Conservation (phyloP, 257 asterid genomes). For the Linaria vulgaris region DNA sequence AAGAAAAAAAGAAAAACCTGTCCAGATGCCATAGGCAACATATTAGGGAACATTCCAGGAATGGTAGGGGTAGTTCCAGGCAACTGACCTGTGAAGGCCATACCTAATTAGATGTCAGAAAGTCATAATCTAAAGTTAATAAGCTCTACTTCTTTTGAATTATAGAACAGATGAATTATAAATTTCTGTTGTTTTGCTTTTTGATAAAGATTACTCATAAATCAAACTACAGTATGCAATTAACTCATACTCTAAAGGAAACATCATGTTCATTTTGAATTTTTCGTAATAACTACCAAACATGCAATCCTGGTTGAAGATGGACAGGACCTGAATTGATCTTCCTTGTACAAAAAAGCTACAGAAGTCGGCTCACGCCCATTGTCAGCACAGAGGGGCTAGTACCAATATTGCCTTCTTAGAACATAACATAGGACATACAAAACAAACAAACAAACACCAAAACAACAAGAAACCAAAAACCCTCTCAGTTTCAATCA, state of each 20-base stretch:
- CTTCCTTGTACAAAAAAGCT: slow-evolving; percentile 96
- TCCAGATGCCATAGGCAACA: slow-evolving; percentile 71
- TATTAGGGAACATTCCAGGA: slow-evolving; percentile 81
- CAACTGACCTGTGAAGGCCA: slow-evolving; percentile 69
- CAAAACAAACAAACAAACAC: slow-evolving; percentile 99
- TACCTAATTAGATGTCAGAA: slow-evolving; percentile 30
- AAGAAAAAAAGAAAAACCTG: slow-evolving; percentile 48
- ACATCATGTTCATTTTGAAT: slow-evolving; percentile 30
- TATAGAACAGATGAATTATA: slow-evolving; percentile 15
- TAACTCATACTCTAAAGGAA: slow-evolving; percentile 21
- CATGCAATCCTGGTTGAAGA: slow-evolving; percentile 92
- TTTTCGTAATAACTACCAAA: slow-evolving; percentile 55
- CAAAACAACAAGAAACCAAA: slow-evolving; percentile 96
- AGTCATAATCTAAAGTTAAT: slow-evolving; percentile 17
- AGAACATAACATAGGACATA: slow-evolving; percentile 87
- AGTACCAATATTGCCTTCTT: slow-evolving; percentile 99
- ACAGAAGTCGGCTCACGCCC: slow-evolving; percentile 99
- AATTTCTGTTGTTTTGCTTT: slow-evolving; percentile 3
- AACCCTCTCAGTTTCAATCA: slow-evolving; percentile 83
- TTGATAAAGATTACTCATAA: slow-evolving; percentile 19
- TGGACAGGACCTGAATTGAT: slow-evolving; percentile 94
- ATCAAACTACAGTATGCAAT: slow-evolving; percentile 23
- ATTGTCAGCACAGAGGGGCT: slow-evolving; percentile 99
- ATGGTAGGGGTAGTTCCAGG: slow-evolving; percentile 62
- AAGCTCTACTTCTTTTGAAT: slow-evolving; percentile 21